Evolutionary conservation across 2,329 filamentous ascomycete genomes (phyloP).

Genomic region (Coniochaeta hoffmannii): DNA sequence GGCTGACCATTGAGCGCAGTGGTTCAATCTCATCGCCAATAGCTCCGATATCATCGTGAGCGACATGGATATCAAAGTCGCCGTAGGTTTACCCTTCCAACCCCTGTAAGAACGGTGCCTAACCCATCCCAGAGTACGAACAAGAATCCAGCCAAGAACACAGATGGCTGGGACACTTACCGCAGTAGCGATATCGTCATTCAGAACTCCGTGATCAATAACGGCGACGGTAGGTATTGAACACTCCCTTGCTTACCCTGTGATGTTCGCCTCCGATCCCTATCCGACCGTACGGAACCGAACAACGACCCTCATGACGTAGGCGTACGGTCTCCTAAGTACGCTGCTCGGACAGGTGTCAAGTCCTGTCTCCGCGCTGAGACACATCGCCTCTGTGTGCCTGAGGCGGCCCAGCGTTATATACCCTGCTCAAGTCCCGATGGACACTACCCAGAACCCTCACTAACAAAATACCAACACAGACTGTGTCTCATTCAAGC

Average conservation of each 20-base stretch:
- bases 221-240: no score
- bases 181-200: slow-evolving; percentile 52
- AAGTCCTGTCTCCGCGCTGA: no score
- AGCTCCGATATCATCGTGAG: slow-evolving; percentile 54
- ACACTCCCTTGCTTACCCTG: no score
- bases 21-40: slow-evolving; percentile 58
- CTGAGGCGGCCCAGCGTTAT: no score
- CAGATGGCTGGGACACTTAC: slow-evolving; percentile 56
- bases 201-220: slow-evolving; percentile 56
- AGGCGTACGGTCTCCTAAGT: no score
- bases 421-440: no score
- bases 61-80: slow-evolving; percentile 53
- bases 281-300: no score
- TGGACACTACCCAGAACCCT: not conserved
- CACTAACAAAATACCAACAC: no score
- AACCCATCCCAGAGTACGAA: slow-evolving; percentile 30
- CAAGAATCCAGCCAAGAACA: slow-evolving; percentile 53
- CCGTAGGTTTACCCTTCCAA: slow-evolving; percentile 29
- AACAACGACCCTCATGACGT: no score
- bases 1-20: slow-evolving; percentile 21
- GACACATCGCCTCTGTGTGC: no score
- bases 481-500: slow-evolving; percentile 60
- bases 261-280: no score
- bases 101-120: slow-evolving; percentile 29
- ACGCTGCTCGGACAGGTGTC: no score